These are phyloP conservation scores for Crithidia thermophila DNA, from an alignment of 208 protist genomes.

Conservation along the genomic window DNA sequence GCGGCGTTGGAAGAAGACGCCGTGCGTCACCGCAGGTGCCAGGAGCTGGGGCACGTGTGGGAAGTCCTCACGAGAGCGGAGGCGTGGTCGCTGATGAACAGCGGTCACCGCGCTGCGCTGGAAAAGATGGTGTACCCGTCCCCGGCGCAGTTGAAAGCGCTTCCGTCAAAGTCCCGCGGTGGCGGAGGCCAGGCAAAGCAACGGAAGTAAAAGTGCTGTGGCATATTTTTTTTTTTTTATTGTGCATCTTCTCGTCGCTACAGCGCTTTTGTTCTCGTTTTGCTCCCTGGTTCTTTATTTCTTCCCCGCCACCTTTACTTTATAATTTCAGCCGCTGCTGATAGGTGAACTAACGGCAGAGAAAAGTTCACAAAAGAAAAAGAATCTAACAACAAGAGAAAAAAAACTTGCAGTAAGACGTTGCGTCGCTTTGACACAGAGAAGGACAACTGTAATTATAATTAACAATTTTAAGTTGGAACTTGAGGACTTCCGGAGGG, in stretches of 20 bases:
- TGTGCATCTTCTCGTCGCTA: not conserved
- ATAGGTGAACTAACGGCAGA: too few species aligned
- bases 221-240: not conserved
- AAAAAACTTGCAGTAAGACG: too few species aligned
- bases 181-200: not conserved
- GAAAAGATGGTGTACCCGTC: conserved; percentile 16
- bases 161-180: conserved; percentile 21
- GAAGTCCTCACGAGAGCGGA: conserved; percentile 6
- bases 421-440: too few species aligned
- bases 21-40: conserved; percentile 10
- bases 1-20: conserved; percentile 5
- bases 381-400: too few species aligned
- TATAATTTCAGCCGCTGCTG: not conserved
- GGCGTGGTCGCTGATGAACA: conserved; percentile 14
- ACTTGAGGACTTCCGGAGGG: too few species aligned
- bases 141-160: not conserved
- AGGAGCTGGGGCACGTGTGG: conserved; percentile 23
- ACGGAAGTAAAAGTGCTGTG: not conserved
- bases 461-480: too few species aligned
- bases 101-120: conserved; percentile 22
- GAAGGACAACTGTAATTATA: too few species aligned
- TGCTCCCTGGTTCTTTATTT: not conserved
- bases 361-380: too few species aligned
- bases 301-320: not conserved
- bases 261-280: too few species aligned